Evolutionary conservation across 208 protist genomes (phyloP), one percentile per base, ranked within the genome.

Genomic region (Acanthamoeba lenticulata): DNA sequence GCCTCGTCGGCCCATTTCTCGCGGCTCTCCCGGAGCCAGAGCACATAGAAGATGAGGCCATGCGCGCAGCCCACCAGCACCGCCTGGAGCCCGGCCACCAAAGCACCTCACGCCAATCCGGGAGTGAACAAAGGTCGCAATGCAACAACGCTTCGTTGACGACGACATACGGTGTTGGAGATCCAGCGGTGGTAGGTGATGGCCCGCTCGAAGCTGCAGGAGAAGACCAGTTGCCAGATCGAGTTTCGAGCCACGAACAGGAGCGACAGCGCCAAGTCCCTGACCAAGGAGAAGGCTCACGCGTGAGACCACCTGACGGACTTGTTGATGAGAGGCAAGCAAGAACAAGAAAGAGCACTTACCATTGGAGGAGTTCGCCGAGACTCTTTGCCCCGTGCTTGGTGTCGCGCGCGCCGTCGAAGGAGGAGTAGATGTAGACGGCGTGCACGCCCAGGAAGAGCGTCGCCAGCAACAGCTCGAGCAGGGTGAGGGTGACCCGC

Each of bases 181-280:
- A 77, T 1, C 67, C 67, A 77, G 29, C 67, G 67, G 21, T 77
- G 67, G 67, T 77, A 77, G 21, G 38, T 29, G 67, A 77, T 44
- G 34, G 67, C 29, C 15, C 67, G 67, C 36, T 77, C 67, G 15
- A 77, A 77, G 67, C 67, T 77, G 67, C 67, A 77, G 24, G 67
- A 77, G 67, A 77, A 77, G 3, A 77, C 4, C 6, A 21, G 32
- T 34, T 77, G 67, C 67, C 67, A 77, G 67, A 77, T 77, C 17
- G 67, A 77, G 67, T 77, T 77, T n/a, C 67, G 67, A 5, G 67
- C 42, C 17, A 77, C 67, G 34, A 77, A 77, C 67, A 77, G 67
- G 32, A 77, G 21, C 36, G 67, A 77, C 67, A 77, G 34, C 67
- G 67, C 67, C 6, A 77, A 34, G 19, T 77, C 67, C 67, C 67